Evolutionary conservation across 2,329 filamentous ascomycete species (phyloP), one percentile per base, ranked within the genome.

Genomic region (Septoria linicola): DNA sequence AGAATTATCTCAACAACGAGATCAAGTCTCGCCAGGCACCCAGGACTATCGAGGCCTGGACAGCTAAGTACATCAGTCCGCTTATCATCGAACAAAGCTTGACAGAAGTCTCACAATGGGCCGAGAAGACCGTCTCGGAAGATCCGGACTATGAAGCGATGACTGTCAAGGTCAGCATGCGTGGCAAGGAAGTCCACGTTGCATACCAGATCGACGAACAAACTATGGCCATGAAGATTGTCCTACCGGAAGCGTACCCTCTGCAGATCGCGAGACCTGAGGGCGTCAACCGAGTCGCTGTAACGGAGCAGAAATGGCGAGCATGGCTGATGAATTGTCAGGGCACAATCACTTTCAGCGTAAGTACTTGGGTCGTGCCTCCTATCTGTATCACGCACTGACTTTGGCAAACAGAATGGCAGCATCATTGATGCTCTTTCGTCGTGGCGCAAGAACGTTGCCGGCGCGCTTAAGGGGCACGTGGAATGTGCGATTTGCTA

Each of bases 401-500:
- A 3, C 19, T 16, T 3, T 16, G n/a, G 10, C 16, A 27, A 17
- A 41, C 56, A 81, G 77, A 92, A 93, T 64, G 90, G 90, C 47
- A 88, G 82, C 66, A 82, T 99, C 51, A 87, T 91, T 47, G 92
- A 97, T 61, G 93, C 91, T 1, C 75, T 99, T 23, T 78, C 85
- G 10, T 84, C 89, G 7, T 97, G 95, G 77, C 83, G 88, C 58
- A 82, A 85, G 57, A 97, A 97, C 68, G 85, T 99, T 10, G 81
- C 85, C 11, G 89, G 89, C 1, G 88, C 89, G 3, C 79, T 99
- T 59, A 93, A 95, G 73, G 93, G 91, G 30, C 91, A 97, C 71
- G 88, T 81, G 16, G 93, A 99, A 70, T 99, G 93, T 67, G 89
- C 93, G 8, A 97, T 97, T 67, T 61, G 59, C 50, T 97, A 97